A percentile compares a stretch with the other conserved stretches of the same genome.
Evolutionary conservation across 2,329 filamentous ascomycete genomes (phyloP).

Genomic region (Verticillium albo-atrum): DNA sequence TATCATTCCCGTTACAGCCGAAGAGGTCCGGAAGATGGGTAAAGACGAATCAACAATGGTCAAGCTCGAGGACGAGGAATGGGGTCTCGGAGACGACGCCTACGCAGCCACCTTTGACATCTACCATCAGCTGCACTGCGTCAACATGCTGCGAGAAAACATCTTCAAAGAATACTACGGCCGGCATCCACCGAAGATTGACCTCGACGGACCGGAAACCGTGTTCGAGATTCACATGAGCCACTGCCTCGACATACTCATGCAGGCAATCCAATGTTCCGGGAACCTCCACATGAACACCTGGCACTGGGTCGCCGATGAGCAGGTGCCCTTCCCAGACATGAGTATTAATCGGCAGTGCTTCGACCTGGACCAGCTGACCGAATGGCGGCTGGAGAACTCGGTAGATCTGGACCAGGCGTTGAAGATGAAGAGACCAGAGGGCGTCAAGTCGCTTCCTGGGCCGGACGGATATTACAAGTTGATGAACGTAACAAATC

Average conservation of each 20-base stretch:
- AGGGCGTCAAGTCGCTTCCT: conserved; percentile 5
- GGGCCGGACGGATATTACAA: conserved; percentile 8
- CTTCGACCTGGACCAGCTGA: conserved; percentile 23
- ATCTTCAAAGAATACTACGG: conserved; percentile 46
- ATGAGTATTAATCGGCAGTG: conserved; percentile 29
- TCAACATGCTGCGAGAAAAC: conserved; percentile 42
- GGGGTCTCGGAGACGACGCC: conserved; percentile 24
- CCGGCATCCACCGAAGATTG: conserved; percentile 13
- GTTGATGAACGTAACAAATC: conserved; percentile 5
- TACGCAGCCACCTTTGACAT: conserved; percentile 39
- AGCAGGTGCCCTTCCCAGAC: conserved; percentile 24
- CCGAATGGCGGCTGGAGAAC: conserved; percentile 12
- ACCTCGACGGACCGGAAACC: conserved; percentile 15
- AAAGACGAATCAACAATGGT: conserved; percentile 21
- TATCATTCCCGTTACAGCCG: conserved; percentile 18
- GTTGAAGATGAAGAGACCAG: conserved; percentile 13
- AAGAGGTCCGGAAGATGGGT: conserved; percentile 21
- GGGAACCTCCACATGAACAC: conserved; percentile 29
- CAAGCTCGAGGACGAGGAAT: conserved; percentile 21
- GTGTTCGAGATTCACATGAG: conserved; percentile 22
- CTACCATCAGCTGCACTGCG: conserved; percentile 51
- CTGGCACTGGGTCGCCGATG: conserved; percentile 24
- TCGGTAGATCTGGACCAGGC: conserved; percentile 16
- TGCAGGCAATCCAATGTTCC: conserved; percentile 27
- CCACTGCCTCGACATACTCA: conserved; percentile 28